Evolutionary conservation across 768 basidiomycete genomes (phyloP).

Genomic region (Xerocomus potaroensis): DNA sequence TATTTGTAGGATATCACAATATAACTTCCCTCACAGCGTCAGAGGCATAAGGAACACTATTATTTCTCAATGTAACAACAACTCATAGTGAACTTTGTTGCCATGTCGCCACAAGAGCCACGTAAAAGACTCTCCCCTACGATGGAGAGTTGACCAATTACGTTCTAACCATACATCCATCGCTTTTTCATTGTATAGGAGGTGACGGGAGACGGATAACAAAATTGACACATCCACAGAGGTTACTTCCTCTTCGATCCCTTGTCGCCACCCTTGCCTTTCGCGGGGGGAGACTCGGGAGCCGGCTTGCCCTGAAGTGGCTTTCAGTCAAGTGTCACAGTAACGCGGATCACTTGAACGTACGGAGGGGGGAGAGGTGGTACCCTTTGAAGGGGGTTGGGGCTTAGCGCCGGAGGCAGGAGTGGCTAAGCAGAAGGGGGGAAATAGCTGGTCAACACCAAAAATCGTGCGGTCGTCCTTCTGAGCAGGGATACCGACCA

Average conservation of each 20-base stretch:
- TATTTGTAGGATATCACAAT: too few species aligned
- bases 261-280: slow-evolving; percentile 24
- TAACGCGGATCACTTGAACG: not conserved
- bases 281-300: slow-evolving; percentile 26
- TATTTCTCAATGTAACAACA: not conserved
- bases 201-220: not conserved
- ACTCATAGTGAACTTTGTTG: not conserved
- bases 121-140: too few species aligned
- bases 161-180: too few species aligned
- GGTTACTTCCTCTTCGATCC: slow-evolving; percentile 29
- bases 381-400: slow-evolving; percentile 18
- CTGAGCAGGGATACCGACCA: slow-evolving; percentile 20
- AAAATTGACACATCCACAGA: not conserved
- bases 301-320: slow-evolving; percentile 19
- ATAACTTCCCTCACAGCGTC: too few species aligned
- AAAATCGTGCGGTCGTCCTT: not conserved
- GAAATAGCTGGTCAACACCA: slow-evolving; percentile 15
- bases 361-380: slow-evolving; percentile 17
- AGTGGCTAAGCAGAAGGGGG: not conserved
- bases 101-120: slow-evolving; percentile 1
- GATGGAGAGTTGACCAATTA: too few species aligned
- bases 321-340: not conserved
- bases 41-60: too few species aligned
- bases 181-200: slow-evolving; percentile 5
- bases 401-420: slow-evolving; percentile 13